A percentile compares a stretch with the other conserved stretches of the same genome.
phyloP scores from a whole-genome alignment of 805 yeast genomes.

The Teunomyces lycoperdinae region DNA sequence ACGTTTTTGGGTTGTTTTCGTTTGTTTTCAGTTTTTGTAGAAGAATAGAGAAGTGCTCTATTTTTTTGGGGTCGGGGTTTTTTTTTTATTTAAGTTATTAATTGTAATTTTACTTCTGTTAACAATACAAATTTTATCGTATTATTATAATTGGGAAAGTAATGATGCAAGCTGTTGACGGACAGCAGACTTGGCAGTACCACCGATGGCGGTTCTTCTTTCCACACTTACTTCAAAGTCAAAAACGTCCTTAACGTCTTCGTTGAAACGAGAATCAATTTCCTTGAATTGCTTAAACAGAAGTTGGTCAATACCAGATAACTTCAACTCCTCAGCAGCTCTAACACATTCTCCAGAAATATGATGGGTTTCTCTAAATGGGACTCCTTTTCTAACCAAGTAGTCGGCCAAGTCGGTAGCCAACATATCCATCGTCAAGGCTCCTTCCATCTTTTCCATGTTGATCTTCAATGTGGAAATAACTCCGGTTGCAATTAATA shows the following conservation, averaged over 20 bases:
- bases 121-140: background rate
- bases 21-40: background rate
- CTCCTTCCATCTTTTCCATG: constrained; percentile 73
- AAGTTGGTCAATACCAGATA: constrained; percentile 85
- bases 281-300: constrained; percentile 70
- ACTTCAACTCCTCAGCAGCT: constrained; percentile 71
- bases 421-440: constrained; percentile 97
- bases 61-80: background rate
- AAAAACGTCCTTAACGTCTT: constrained; percentile 82
- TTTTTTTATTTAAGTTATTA: background rate
- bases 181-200: constrained; percentile 93
- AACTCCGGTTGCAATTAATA: constrained; percentile 94
- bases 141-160: constrained; percentile 5
- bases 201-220: constrained; percentile 95
- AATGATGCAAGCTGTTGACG: constrained; percentile 59
- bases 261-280: constrained; percentile 77
- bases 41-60: background rate
- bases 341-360: constrained; percentile 98
- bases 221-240: constrained; percentile 93
- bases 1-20: background rate
- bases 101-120: background rate
- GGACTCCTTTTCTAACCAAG: constrained; percentile 95
- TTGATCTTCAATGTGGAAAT: constrained; percentile 79
- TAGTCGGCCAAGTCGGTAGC: constrained; percentile 99
- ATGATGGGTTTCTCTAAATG: constrained; percentile 98